Conservation (phyloP, 164 flowering plant species). For the Nelumbo lutea region DNA sequence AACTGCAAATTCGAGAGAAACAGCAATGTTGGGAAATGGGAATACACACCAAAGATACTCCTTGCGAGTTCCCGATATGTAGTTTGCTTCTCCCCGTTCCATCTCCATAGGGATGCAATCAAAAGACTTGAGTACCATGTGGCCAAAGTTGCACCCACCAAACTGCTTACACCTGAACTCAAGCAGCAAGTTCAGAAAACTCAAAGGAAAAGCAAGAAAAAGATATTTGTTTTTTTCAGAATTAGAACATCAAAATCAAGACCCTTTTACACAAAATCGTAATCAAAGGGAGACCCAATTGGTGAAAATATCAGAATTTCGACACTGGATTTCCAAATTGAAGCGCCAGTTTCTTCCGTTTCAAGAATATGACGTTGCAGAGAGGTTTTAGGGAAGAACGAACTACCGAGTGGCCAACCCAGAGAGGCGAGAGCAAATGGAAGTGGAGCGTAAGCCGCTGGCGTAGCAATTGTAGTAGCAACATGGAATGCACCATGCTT, state of each 20-base stretch:
- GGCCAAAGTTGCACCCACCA: constrained; percentile 45
- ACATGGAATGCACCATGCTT: constrained; percentile 61
- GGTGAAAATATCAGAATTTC: too few relatives aligned
- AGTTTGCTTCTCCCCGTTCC: constrained; percentile 53
- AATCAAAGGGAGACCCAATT: too few relatives aligned
- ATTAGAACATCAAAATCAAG: too few relatives aligned
- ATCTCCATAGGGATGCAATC: constrained; percentile 52
- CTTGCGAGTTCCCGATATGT: constrained; percentile 46
- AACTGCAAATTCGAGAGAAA: background rate
- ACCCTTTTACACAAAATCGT: too few relatives aligned
- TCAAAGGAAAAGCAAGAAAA: background rate
- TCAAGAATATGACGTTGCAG: too few relatives aligned
- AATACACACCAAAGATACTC: constrained; percentile 50
- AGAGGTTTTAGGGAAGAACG: background rate
- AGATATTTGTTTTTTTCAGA: too few relatives aligned
- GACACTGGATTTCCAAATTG: too few relatives aligned
- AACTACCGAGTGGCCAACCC: constrained; percentile 58
- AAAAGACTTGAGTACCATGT: constrained; percentile 62
- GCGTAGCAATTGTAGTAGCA: constrained; percentile 66
- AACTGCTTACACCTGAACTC: constrained; percentile 40
- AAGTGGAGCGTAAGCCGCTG: constrained; percentile 63
- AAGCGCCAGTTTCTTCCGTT: too few relatives aligned
- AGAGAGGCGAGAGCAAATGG: constrained; percentile 60
- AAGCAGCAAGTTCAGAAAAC: background rate
- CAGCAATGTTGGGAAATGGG: background rate